Base-by-base conservation (phyloP, 495 filamentous ascomycete species). In the Neurospora sp. region DNA sequence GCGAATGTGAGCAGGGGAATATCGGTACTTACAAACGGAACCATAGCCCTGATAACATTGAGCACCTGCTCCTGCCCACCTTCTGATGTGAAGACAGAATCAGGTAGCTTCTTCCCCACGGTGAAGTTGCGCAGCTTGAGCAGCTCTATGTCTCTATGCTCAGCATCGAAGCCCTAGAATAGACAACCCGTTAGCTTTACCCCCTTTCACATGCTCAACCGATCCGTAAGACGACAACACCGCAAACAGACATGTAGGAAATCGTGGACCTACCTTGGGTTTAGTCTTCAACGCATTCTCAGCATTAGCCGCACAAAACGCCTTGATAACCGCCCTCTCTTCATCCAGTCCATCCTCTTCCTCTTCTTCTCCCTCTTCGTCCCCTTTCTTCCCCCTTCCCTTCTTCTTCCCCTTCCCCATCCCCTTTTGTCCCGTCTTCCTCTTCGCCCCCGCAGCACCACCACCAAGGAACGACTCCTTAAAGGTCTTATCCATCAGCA, bases 241-340 rank as follows among this genome's bases (percentile, higher is more conserved):
- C 12, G 27, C 12, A 31, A 16, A 14, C 4, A 16, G 12, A 61
- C 70, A 22, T 11, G 1, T 35, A 35, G 22, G 18, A 35, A 59
- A 71, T 59, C 61, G 35, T 27, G 39, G 37, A 80, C 88, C 75
- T 80, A 94, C 92, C 89, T 94, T 95, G 0, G 94, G 94, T 77
- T 91, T 92, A 44, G 88, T 94, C 85, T 96, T 96, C 12, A 97
- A 83, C 59, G 92, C 92, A 71, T 87, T 90, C 74, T 90, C 89
- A 73, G 83, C 80, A 75, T 95, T 97, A 61, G 81, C 79, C 61
- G 81, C 85, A 11, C 88, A 85, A 81, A 96, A 96, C 4, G 91
- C 92, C 61, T 86, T 82, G 4, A 95, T 83, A 72, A 86, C 79
- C 0, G 74, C 71, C 14, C 27, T 61, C 27, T 61, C 53, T 18